Conservation (phyloP, 139 green algal genomes). For the Micractinium sp. region DNA sequence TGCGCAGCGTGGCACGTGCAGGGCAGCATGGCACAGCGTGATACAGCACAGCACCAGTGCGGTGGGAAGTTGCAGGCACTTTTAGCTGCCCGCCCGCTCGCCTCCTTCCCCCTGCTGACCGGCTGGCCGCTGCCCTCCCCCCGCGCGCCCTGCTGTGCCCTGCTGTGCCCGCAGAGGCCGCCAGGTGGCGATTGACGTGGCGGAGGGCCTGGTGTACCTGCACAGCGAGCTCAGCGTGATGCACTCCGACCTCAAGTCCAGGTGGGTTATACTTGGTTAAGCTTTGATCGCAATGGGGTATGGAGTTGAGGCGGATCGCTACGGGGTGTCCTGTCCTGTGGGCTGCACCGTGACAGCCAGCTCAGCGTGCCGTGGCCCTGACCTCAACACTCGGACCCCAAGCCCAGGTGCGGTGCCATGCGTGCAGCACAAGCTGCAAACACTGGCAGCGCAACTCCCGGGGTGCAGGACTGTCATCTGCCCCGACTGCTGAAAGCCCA, state of each 20-base stretch:
- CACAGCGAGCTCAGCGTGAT: background rate
- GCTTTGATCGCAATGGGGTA: background rate
- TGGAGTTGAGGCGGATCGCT: too few species aligned
- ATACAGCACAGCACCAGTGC: too few species aligned
- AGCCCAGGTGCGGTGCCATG: too few species aligned
- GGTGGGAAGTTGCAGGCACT: too few species aligned
- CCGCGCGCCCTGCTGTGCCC: background rate
- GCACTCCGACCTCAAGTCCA: slow-evolving; percentile 4
- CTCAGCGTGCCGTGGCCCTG: too few species aligned
- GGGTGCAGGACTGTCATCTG: too few species aligned
- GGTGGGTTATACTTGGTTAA: background rate
- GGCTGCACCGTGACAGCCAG: too few species aligned
- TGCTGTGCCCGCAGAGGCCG: background rate
- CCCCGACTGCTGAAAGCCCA: too few species aligned
- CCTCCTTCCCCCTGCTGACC: background rate
- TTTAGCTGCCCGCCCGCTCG: background rate
- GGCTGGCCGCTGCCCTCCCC: background rate
- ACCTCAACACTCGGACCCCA: too few species aligned
- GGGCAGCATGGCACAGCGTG: too few species aligned
- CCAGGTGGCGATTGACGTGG: slow-evolving; percentile 15
- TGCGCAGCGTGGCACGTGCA: background rate
- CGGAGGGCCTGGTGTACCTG: slow-evolving; percentile 6
- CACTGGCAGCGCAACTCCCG: too few species aligned
- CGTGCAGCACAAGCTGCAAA: too few species aligned
- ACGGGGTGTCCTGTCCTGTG: background rate